Conservation (phyloP, 1,139 yeast species). For the Saccharomycopsis crataegensis region DNA sequence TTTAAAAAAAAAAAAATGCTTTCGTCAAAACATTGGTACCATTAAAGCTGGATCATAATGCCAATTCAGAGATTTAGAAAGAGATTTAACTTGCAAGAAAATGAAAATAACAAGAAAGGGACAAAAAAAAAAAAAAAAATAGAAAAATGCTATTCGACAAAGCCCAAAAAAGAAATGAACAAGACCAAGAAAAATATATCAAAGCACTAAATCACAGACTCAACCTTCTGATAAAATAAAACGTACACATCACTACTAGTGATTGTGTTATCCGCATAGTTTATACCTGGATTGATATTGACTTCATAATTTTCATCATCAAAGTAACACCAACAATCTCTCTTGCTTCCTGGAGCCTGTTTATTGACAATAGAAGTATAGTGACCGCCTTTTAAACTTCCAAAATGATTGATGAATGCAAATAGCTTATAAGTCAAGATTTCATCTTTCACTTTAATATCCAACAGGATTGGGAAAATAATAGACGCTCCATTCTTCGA, state of each 20-base stretch:
- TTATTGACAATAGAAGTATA: constrained; percentile 63
- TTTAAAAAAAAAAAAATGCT: no score
- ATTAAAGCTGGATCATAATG: no score
- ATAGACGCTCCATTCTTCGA: constrained; percentile 46
- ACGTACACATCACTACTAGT: constrained; percentile 62
- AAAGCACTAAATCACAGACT: constrained; percentile 16
- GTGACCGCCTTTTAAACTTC: constrained; percentile 67
- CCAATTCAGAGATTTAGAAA: no score
- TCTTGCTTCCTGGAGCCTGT: constrained; percentile 27
- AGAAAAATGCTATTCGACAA: background rate
- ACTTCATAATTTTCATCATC: constrained; percentile 60
- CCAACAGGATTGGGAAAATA: constrained; percentile 47
- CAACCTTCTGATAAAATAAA: constrained; percentile 53
- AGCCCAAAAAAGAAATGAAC: background rate
- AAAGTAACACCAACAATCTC: constrained; percentile 58
- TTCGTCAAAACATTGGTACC: no score
- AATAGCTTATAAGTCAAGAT: constrained; percentile 43
- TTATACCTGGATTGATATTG: constrained; percentile 40
- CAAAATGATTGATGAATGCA: constrained; percentile 65
- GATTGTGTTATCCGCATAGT: constrained; percentile 34
- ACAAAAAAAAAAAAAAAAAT: background rate
- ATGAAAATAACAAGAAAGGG: background rate
- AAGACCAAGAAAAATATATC: background rate
- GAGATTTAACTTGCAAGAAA: no score
- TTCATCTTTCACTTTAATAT: constrained; percentile 36